Evolutionary conservation across 345 rosid genomes (phyloP).

Genomic region (Syzygium aromaticum): DNA sequence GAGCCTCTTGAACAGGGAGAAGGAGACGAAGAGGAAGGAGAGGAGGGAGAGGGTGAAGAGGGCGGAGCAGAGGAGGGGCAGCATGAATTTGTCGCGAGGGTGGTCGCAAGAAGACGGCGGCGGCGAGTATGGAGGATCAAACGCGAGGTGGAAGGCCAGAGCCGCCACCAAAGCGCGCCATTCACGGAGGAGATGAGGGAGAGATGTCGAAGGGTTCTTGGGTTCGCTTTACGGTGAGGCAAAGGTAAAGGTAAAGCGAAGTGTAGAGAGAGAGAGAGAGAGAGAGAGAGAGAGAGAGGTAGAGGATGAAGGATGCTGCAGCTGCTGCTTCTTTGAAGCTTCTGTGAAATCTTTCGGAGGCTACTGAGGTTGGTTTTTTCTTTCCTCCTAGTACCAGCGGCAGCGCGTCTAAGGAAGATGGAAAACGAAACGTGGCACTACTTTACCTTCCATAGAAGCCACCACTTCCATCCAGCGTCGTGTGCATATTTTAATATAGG

Average conservation of each 20-base stretch:
- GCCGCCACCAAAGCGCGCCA: conserved; percentile 6
- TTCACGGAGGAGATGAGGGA: not conserved
- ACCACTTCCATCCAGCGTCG: too few relatives aligned
- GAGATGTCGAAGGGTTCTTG: not conserved
- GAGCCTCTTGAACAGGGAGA: conserved; percentile 25
- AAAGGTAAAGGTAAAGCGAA: not conserved
- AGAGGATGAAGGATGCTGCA: not conserved
- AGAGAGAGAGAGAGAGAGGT: not conserved
- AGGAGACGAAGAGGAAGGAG: conserved; percentile 15
- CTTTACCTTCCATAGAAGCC: too few relatives aligned
- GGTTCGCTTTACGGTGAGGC: not conserved
- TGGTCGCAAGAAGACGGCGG: not conserved
- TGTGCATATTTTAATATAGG: too few relatives aligned
- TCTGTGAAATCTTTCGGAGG: not conserved
- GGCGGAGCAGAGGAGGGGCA: conserved; percentile 13
- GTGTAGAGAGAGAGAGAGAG: not conserved
- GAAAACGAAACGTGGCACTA: not conserved
- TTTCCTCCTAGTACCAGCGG: not conserved
- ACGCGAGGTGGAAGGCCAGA: not conserved
- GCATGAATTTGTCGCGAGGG: not conserved
- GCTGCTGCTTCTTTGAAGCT: not conserved
- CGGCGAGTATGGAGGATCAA: not conserved
- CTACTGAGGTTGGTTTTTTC: not conserved
- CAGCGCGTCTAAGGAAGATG: not conserved
- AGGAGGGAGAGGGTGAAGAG: conserved; percentile 33